phyloP scores from a whole-genome alignment of 352 stramenopile species.

The Globisporangium paddicum region DNA sequence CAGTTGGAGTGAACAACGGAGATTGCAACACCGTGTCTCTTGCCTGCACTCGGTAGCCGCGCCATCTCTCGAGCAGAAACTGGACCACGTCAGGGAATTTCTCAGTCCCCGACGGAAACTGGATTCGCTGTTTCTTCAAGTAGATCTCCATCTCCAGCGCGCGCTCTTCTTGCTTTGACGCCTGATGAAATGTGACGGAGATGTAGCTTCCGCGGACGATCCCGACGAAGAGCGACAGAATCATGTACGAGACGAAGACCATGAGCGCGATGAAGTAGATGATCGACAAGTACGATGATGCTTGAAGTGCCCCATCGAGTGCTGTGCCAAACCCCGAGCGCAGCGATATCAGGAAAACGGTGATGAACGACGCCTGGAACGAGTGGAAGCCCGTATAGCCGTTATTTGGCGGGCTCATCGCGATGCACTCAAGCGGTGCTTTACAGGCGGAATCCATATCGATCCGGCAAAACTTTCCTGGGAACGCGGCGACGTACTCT shows the following conservation, averaged over 20 bases:
- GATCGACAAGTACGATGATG: constrained; percentile 68
- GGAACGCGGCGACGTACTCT: constrained; percentile 50
- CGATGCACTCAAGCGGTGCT: too few species aligned
- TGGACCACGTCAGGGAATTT: constrained; percentile 58
- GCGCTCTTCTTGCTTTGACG: constrained; percentile 23
- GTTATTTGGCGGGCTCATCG: constrained; percentile 53
- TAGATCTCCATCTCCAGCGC: constrained; percentile 32
- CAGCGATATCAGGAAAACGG: constrained; percentile 73
- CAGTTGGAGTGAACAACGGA: constrained; percentile 34
- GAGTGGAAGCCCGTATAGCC: constrained; percentile 82
- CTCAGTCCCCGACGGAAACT: constrained; percentile 54
- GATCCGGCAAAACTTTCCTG: too few species aligned
- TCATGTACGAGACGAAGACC: constrained; percentile 85
- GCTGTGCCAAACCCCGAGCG: constrained; percentile 73
- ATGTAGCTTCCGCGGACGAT: constrained; percentile 84
- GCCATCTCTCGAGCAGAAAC: constrained; percentile 35
- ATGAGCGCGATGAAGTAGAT: constrained; percentile 79
- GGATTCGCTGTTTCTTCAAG: constrained; percentile 37
- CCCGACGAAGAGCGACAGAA: constrained; percentile 74
- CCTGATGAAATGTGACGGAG: constrained; percentile 46
- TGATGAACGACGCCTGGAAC: constrained; percentile 79
- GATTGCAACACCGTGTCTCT: constrained; percentile 41
- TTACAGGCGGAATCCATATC: too few species aligned
- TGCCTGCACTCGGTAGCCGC: constrained; percentile 20
- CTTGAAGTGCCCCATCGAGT: constrained; percentile 67